Evolutionary conservation across 2,329 filamentous ascomycete genomes (phyloP), one percentile per base, ranked within the genome.

Genomic region (Colletotrichum melonis): DNA sequence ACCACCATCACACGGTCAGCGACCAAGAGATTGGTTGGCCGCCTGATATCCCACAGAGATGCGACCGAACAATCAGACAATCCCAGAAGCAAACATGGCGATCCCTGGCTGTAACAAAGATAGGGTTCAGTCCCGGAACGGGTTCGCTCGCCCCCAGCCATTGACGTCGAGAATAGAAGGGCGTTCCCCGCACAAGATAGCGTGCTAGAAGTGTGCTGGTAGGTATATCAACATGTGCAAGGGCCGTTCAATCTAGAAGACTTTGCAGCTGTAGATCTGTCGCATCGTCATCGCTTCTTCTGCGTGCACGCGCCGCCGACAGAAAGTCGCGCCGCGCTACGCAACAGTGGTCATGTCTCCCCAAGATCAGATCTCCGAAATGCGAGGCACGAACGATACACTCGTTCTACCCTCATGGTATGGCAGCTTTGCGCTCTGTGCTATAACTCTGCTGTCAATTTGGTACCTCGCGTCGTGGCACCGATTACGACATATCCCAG

Each of bases 401-500:
- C 42, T 22, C 7, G 4, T 49, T n/a, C 7, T 5, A 9, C 19
- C 42, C 19, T n/a, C 42, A 22, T 49, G 4, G 42, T 11, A n/a
- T 4, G 42, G 42, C 4, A 49, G 42, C 19, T 11, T 49, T 49
- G 30, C 32, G 7, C 54, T 26, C 5, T 28, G 3, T 5, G 30
- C 8, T 2, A 8, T 72, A 4, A 28, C 24, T 2, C 16, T 60
- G 26, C 3, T 64, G 1, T 24, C 54, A 4, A 14, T 32, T 24
- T 72, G 70, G 70, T 72, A 69, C 24, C 52, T 60, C 1, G 24
- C 0, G 1, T 69, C 70, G 1, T 82, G 80, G 80, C 75, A 79
- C 49, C 79, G 79, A 19, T 76, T 83, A 24, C 80, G 77, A 1
- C 79, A 82, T 56, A 67, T 82, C 12, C 81, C 80, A 0, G 81